Conservation (phyloP, 2,329 filamentous ascomycete genomes). For the Ploettnerulaceae sp. region DNA sequence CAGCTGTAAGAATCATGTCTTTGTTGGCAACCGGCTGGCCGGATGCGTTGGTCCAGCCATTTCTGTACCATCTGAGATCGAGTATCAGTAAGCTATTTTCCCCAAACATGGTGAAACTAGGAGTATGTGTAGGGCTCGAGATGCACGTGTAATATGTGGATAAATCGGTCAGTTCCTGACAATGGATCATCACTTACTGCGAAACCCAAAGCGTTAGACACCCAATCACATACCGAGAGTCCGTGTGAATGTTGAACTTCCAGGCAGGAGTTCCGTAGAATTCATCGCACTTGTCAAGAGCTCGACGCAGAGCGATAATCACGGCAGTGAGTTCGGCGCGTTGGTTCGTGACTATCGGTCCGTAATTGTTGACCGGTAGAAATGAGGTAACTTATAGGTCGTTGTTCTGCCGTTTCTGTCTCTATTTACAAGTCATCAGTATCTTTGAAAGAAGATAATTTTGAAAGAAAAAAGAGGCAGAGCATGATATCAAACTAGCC, state of each 20-base stretch:
- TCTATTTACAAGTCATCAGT: neutral
- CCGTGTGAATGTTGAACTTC: constrained; percentile 33
- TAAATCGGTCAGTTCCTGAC: no score
- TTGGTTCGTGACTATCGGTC: constrained; percentile 33
- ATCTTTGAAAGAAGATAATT: no score
- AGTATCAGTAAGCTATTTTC: no score
- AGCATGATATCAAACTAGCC: neutral
- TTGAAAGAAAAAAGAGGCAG: no score
- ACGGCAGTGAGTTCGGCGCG: constrained; percentile 36
- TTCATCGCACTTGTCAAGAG: constrained; percentile 33
- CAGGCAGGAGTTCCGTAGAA: constrained; percentile 23
- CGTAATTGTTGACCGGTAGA: constrained; percentile 4
- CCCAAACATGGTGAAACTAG: no score
- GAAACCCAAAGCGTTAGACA: constrained; percentile 35
- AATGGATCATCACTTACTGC: constrained; percentile 16
- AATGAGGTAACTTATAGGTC: neutral
- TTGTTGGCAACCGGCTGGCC: constrained; percentile 34
- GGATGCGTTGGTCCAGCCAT: constrained; percentile 33
- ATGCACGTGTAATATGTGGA: no score
- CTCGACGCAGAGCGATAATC: constrained; percentile 45
- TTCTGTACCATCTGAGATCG: constrained; percentile 33
- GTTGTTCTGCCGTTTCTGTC: neutral
- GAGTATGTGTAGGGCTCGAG: neutral
- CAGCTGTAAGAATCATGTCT: constrained; percentile 35
- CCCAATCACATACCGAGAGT: constrained; percentile 36